phyloP scores from a whole-genome alignment of 208 protist genomes.

The Leishmania mexicana region DNA sequence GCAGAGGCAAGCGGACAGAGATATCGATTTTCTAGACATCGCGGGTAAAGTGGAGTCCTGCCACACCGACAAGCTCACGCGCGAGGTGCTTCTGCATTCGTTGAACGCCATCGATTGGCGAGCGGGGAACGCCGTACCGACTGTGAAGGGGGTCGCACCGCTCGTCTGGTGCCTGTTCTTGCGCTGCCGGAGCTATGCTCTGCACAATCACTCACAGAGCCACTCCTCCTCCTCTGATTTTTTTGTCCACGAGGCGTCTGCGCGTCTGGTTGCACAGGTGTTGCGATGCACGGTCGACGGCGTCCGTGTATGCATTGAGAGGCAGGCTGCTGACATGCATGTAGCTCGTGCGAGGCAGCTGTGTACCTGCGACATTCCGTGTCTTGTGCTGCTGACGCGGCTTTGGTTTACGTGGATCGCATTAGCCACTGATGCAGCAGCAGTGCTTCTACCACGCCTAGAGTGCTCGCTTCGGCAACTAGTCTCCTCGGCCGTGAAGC shows the following conservation, averaged over 20 bases:
- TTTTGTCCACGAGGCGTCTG: slow-evolving; percentile 9
- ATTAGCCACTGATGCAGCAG: background rate
- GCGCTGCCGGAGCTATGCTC: slow-evolving; percentile 23
- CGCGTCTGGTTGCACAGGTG: slow-evolving; percentile 12
- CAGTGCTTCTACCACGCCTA: background rate
- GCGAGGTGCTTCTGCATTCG: slow-evolving; percentile 27
- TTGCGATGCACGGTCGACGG: slow-evolving; percentile 18
- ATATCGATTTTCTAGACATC: background rate
- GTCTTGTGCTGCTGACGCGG: slow-evolving; percentile 23
- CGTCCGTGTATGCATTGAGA: slow-evolving; percentile 9
- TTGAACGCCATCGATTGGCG: slow-evolving; percentile 24
- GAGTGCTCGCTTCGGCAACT: slow-evolving; percentile 15
- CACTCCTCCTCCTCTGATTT: background rate
- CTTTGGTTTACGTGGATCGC: slow-evolving; percentile 24
- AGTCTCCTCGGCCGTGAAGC: slow-evolving; percentile 12
- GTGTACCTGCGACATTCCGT: slow-evolving; percentile 17
- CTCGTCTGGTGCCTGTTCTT: slow-evolving; percentile 24
- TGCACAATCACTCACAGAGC: background rate
- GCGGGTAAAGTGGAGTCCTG: slow-evolving; percentile 6
- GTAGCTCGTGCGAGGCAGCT: slow-evolving; percentile 22
- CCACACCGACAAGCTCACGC: slow-evolving; percentile 16
- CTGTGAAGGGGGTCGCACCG: slow-evolving; percentile 18
- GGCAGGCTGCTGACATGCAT: slow-evolving; percentile 20
- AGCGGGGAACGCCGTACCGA: slow-evolving; percentile 17
- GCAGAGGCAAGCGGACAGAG: background rate